Conservation (phyloP, 148 eudicot species). For the Euryodendron excelsum region DNA sequence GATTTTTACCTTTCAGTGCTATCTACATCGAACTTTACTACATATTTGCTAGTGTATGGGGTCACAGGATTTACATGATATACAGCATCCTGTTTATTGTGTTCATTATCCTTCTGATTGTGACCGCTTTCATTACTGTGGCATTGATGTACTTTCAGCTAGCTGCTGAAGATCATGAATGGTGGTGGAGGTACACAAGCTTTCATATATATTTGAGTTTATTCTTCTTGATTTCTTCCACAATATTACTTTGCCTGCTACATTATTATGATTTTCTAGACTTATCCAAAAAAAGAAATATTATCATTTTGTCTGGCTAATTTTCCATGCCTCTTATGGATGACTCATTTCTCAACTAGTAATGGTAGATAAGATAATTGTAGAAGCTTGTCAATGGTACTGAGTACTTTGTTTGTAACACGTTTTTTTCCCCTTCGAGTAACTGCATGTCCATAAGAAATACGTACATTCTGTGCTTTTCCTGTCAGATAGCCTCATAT, state of each 20-base stretch:
- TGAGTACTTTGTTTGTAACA: neutral
- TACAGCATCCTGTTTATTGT: constrained; percentile 28
- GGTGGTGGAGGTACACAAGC: constrained; percentile 42
- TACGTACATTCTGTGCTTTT: neutral
- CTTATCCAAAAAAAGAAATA: no score
- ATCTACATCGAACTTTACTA: constrained; percentile 31
- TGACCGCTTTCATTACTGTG: constrained; percentile 35
- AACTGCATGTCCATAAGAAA: neutral
- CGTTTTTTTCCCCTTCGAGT: neutral
- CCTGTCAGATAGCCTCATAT: neutral
- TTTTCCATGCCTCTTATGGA: neutral
- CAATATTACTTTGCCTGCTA: neutral
- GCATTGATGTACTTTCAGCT: constrained; percentile 38
- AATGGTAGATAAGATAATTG: neutral
- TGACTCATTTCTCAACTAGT: neutral
- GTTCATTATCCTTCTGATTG: constrained; percentile 34
- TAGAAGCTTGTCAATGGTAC: neutral
- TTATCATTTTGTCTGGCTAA: neutral
- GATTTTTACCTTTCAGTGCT: constrained; percentile 37
- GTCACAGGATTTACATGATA: constrained; percentile 29
- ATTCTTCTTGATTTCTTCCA: neutral
- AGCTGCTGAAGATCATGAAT: constrained; percentile 43
- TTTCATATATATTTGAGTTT: neutral
- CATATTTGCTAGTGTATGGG: constrained; percentile 34
- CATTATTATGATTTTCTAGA: neutral